A percentile compares a stretch with the other conserved stretches of the same genome.
Evolutionary conservation across 495 filamentous ascomycete species (phyloP).

Genomic region (Lophiostoma macrostomum): DNA sequence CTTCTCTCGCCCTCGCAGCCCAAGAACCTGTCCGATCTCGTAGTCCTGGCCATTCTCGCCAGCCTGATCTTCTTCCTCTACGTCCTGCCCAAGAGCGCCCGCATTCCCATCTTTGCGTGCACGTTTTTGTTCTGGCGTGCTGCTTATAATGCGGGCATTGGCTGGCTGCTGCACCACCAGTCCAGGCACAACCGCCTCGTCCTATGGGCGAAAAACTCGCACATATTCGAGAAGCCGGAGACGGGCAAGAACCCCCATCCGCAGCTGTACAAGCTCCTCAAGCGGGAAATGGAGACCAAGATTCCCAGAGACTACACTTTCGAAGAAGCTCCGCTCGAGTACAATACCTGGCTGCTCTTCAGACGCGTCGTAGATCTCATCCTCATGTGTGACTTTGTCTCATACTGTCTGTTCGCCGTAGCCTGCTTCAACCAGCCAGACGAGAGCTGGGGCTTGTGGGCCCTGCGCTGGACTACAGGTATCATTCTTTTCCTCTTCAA

Average conservation of each 20-base stretch:
- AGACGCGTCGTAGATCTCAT: slow-evolving; percentile 92
- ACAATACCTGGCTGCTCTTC: slow-evolving; percentile 98
- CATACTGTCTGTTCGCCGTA: slow-evolving; percentile 92
- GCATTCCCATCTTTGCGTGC: slow-evolving; percentile 70
- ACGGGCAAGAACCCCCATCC: slow-evolving; percentile 79
- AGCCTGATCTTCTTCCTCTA: slow-evolving; percentile 70
- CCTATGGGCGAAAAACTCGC: slow-evolving; percentile 79
- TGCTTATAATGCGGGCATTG: slow-evolving; percentile 91
- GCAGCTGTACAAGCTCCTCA: slow-evolving; percentile 74
- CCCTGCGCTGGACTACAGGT: slow-evolving; percentile 77
- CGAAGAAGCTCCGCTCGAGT: slow-evolving; percentile 88
- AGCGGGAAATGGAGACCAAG: slow-evolving; percentile 87
- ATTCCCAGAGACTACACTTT: slow-evolving; percentile 93
- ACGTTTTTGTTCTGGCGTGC: slow-evolving; percentile 90
- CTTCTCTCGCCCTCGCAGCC: slow-evolving; percentile 91
- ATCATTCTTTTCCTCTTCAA: slow-evolving; percentile 86
- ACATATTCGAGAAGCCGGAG: slow-evolving; percentile 79
- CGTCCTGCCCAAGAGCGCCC: slow-evolving; percentile 61
- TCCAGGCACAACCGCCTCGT: slow-evolving; percentile 84
- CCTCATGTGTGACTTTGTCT: slow-evolving; percentile 96
- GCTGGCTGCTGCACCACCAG: slow-evolving; percentile 82
- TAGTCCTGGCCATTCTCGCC: slow-evolving; percentile 78
- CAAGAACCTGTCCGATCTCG: slow-evolving; percentile 83
- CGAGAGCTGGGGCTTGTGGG: slow-evolving; percentile 66
- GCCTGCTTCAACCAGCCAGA: slow-evolving; percentile 76